Base-by-base conservation (phyloP, 805 yeast genomes). In the Cephaloascus albidus region DNA sequence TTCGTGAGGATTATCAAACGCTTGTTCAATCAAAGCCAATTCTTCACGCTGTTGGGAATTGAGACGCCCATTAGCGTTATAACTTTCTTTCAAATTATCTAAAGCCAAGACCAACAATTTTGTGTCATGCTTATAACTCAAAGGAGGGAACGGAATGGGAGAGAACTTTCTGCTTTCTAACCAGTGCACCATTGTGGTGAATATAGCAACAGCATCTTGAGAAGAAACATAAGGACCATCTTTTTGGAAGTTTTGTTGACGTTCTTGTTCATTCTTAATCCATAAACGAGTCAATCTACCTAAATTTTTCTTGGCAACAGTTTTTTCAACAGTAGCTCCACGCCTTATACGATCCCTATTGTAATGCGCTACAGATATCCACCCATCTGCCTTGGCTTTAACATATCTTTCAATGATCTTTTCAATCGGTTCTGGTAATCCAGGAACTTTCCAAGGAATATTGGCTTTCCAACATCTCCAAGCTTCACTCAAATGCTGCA, bases 401-500 rank as follows among this genome's bases (percentile, higher is more conserved):
- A 93, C 81, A 52, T 93, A 93, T 35, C 96, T 74, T 52, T 85
- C 82, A 44, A 93, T 89, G 31, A 93, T 85, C 35, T 77, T 75
- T 47, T 81, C 93, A 19, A 93, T 76, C 0, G 97, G 97, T 39
- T 74, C 83, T 2, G 99, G 98, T 61, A 93, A 67, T 0, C 97
- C 97, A 1, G 96, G 95, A 14, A 93, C 97, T 48, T 86, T 80
- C 97, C 97, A 93, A 0, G 97, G 96, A 42, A 93, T 83, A 53
- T 93, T 90, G 2, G 98, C 98, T 57, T 93, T 93, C 99, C 99
- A 93, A 57, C 97, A 93, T 56, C 98, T 69, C 99, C 99, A 93
- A 0, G 98, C 98, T 58, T 93, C 98, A 54, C 95, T 85, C 42
- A 93, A 68, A 59, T 93, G 99, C 52, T 93, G 97, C 36, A 93